These are phyloP conservation scores for Porogramme epimiltina DNA, from an alignment of 1,284 basidiomycete genomes.

Conservation along the genomic window DNA sequence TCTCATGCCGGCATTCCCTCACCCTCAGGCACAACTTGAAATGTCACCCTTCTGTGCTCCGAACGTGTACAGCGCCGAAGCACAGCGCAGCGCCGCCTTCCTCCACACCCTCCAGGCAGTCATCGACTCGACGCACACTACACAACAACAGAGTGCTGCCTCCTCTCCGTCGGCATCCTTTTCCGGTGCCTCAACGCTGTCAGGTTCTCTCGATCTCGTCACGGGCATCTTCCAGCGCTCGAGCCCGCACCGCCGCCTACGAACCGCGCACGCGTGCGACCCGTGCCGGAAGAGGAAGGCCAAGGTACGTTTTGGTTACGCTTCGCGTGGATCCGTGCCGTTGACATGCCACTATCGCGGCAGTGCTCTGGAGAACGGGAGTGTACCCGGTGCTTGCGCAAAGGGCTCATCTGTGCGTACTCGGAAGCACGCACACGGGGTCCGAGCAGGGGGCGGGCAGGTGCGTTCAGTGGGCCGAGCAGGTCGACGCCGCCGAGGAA, in stretches of 20 bases:
- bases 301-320: constrained; percentile 34
- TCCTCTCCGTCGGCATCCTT: constrained; percentile 8
- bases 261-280: constrained; percentile 45
- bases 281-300: constrained; percentile 46
- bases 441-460: constrained; percentile 52
- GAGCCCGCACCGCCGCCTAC: constrained; percentile 57
- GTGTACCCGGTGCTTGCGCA: constrained; percentile 38
- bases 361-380: constrained; percentile 45
- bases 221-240: constrained; percentile 63
- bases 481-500: no score
- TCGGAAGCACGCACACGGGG: constrained; percentile 63
- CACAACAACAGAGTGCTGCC: constrained; percentile 7
- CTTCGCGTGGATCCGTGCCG: not conserved
- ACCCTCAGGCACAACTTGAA: no score
- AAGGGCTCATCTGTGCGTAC: constrained; percentile 41
- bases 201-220: constrained; percentile 57
- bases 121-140: constrained; percentile 20
- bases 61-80: no score
- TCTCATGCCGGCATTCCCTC: no score
- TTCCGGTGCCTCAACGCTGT: constrained; percentile 39
- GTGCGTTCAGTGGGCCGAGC: no score
- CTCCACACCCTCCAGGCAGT: constrained; percentile 12
- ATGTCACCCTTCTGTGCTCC: no score
- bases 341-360: not conserved
- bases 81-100: constrained; percentile 6